Evolutionary conservation across 2,329 filamentous ascomycete species (phyloP).

Genomic region (Penicillium olsonii): DNA sequence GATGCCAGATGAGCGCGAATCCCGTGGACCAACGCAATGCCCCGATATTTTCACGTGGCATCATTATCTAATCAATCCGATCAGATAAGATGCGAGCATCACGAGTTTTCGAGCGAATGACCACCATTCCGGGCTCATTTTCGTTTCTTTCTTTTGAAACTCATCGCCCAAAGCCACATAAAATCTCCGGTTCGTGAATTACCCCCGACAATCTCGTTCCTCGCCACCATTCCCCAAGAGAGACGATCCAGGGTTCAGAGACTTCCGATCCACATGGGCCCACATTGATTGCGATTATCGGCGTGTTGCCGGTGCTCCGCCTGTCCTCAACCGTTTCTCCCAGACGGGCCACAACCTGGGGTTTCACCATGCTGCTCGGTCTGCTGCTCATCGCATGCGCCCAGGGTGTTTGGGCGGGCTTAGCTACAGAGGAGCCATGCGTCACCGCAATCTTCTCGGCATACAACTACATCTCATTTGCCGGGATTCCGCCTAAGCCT

Average conservation of each 20-base stretch:
- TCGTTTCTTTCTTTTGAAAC: too few relatives aligned
- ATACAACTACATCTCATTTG: conserved; percentile 35
- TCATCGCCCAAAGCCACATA: background rate
- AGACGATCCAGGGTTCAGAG: conserved; percentile 1
- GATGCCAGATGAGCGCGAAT: too few relatives aligned
- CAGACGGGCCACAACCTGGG: background rate
- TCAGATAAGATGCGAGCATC: conserved; percentile 16
- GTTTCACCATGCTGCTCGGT: conserved; percentile 22
- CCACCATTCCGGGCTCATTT: background rate
- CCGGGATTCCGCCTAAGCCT: conserved; percentile 19
- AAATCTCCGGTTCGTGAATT: background rate
- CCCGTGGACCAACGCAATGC: background rate
- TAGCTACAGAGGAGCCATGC: conserved; percentile 31
- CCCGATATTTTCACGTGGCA: conserved; percentile 3
- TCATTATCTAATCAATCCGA: conserved; percentile 16
- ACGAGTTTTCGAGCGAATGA: background rate
- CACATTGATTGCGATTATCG: conserved; percentile 16
- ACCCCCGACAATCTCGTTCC: background rate
- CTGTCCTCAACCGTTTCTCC: conserved; percentile 5
- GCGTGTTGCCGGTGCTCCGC: conserved; percentile 9
- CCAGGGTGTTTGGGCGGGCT: conserved; percentile 7
- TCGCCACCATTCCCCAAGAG: too few relatives aligned
- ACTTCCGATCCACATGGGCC: conserved; percentile 13
- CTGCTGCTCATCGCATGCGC: conserved; percentile 20
- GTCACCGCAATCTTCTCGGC: conserved; percentile 35